A percentile compares a stretch with the other conserved stretches of the same genome.
These are phyloP conservation scores for Picea abies DNA, from an alignment of 83 land plant genomes.

Conservation along the genomic window DNA sequence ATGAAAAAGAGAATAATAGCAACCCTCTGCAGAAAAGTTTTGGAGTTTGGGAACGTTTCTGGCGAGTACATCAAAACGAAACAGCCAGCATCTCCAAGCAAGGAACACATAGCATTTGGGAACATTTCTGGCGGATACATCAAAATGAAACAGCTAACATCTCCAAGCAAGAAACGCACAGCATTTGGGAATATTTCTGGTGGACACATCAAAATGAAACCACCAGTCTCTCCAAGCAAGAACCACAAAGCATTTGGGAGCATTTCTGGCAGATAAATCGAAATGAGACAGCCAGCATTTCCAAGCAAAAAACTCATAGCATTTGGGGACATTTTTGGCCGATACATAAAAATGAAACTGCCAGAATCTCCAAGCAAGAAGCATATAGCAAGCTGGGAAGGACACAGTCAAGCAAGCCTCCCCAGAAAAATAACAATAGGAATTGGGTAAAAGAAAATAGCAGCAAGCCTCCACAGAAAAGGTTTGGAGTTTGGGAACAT, in stretches of 20 bases:
- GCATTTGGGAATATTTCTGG: not conserved
- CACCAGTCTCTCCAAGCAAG: not conserved
- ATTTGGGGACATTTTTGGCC: not conserved
- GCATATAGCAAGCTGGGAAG: not conserved
- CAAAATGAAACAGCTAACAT: not conserved
- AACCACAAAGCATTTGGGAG: not conserved
- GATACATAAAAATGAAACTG: not conserved
- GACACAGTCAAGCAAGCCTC: not conserved
- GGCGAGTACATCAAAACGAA: slow-evolving; percentile 1
- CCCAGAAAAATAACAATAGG: not conserved
- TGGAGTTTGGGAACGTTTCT: slow-evolving; percentile 1
- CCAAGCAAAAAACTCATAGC: too few species aligned
- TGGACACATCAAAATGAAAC: not conserved
- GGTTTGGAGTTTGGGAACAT: not conserved
- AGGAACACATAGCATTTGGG: not conserved
- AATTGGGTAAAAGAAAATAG: too few species aligned
- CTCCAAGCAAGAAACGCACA: not conserved
- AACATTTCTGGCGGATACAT: not conserved
- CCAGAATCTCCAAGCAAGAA: not conserved
- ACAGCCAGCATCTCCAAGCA: not conserved
- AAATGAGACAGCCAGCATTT: not conserved
- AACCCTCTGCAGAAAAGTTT: not conserved
- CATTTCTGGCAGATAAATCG: not conserved
- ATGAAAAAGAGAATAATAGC: too few species aligned
- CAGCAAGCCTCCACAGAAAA: too few species aligned